Conservation (phyloP, 2,329 filamentous ascomycete genomes). For the Clarireedia paspali region DNA sequence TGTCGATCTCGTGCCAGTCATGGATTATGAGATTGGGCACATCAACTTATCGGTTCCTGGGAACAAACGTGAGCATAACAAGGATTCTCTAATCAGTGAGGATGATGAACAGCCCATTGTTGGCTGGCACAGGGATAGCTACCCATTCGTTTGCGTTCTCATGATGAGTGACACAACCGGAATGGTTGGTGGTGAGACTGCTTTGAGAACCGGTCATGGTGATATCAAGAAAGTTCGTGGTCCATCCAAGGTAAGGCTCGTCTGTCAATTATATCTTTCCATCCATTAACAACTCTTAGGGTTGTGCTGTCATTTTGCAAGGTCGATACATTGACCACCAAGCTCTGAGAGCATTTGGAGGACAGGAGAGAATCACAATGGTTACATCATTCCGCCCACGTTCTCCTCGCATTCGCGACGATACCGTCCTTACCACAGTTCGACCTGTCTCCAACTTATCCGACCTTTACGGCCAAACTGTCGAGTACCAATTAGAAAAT, state of each 20-base stretch:
- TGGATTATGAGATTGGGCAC: conserved; percentile 51
- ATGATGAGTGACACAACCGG: conserved; percentile 41
- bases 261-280: background rate
- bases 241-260: conserved; percentile 33
- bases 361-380: conserved; percentile 38
- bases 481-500: conserved; percentile 34
- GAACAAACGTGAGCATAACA: conserved; percentile 20
- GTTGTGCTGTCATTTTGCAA: conserved; percentile 37
- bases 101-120: conserved; percentile 32
- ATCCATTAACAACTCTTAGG: conserved; percentile 20
- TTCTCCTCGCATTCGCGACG: conserved; percentile 33
- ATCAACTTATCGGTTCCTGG: conserved; percentile 44
- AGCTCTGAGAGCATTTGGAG: conserved; percentile 34
- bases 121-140: conserved; percentile 43
- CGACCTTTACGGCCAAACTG: conserved; percentile 32
- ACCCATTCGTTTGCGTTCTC: conserved; percentile 43
- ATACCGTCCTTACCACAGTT: conserved; percentile 32
- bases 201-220: conserved; percentile 46
- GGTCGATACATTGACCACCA: conserved; percentile 39
- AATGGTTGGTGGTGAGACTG: conserved; percentile 50
- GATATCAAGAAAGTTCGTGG: conserved; percentile 38
- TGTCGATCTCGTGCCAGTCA: conserved; percentile 47
- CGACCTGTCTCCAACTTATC: conserved; percentile 32
- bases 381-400: conserved; percentile 38
- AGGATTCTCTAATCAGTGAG: conserved; percentile 22